Evolutionary conservation across 805 yeast genomes (phyloP).

Genomic region (Candida pseudoglaebosa): DNA sequence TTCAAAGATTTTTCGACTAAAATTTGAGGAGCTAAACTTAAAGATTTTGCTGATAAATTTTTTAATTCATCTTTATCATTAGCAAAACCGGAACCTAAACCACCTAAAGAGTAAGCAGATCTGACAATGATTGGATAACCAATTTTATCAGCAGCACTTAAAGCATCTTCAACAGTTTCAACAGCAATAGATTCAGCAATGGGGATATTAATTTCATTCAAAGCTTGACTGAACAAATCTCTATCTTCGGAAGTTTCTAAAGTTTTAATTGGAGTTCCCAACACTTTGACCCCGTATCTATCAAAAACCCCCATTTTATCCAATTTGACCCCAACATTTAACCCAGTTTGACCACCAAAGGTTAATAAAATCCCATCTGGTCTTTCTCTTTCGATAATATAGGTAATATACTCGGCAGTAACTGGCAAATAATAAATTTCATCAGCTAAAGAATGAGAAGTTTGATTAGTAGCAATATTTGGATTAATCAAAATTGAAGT

Average conservation of each 20-base stretch:
- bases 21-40: slow-evolving; percentile 90
- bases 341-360: slow-evolving; percentile 98
- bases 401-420: slow-evolving; percentile 92
- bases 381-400: slow-evolving; percentile 90
- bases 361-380: slow-evolving; percentile 96
- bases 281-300: slow-evolving; percentile 85
- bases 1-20: slow-evolving; percentile 93
- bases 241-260: slow-evolving; percentile 97
- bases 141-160: slow-evolving; percentile 79
- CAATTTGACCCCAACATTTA: slow-evolving; percentile 92
- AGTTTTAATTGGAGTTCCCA: slow-evolving; percentile 97
- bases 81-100: slow-evolving; percentile 97
- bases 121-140: slow-evolving; percentile 97
- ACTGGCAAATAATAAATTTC: slow-evolving; percentile 95
- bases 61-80: slow-evolving; percentile 74
- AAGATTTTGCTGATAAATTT: slow-evolving; percentile 84
- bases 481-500: slow-evolving; percentile 86
- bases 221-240: slow-evolving; percentile 90
- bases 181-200: slow-evolving; percentile 97
- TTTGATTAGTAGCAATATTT: slow-evolving; percentile 94
- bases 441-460: slow-evolving; percentile 92
- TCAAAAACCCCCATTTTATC: slow-evolving; percentile 94
- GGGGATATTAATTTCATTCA: slow-evolving; percentile 92
- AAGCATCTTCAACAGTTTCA: slow-evolving; percentile 87
- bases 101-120: slow-evolving; percentile 96